Base-by-base conservation (phyloP, 2,329 filamentous ascomycete species). In the Penicillium sumatraense region DNA sequence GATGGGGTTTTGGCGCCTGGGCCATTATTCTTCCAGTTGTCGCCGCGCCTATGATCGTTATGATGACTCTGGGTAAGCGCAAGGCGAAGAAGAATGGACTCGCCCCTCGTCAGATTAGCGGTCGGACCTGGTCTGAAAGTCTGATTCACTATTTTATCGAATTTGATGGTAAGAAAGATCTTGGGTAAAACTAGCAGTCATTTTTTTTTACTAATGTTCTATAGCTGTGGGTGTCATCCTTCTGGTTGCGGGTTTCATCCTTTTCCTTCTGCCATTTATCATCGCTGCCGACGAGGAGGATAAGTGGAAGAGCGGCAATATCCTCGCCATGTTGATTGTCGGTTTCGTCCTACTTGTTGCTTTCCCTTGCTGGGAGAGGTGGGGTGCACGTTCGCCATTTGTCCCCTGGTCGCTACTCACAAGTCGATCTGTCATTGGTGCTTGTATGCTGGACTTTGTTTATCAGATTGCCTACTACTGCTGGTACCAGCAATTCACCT, bases 211-310 rank as follows among this genome's bases (percentile, higher is more conserved):
- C 33, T 36, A 16, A 36, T 1, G 8, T n/a, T 9, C 16, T 31
- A 23, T 21, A 76, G 72, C 84, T 2, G 52, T 84, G 14, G 86
- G 87, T 14, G 75, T 87, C 18, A 54, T 88, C 18, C 73, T 89
- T 1, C 75, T 88, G 45, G 79, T 80, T 11, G 76, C 73, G 2
- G 86, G 85, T 0, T 81, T 87, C 64, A 78, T 82, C 1, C 72
- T 89, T 3, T 83, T 89, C 67, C 77, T 89, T 3, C 77, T 89
- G 18, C 83, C 86, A 0, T 86, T 89, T 70, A 83, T 75, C 31
- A 76, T 89, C 10, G 72, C 75, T 47, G 46, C 54, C 16, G 65
- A 61, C 7, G 68, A 75, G 10, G 55, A 62, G 11, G 53, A 71
- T 3, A 64, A 67, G 10, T 81, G 76, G 76, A 62, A 62, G 7